These are phyloP conservation scores for Cinnamomum chago DNA, from an alignment of 164 flowering plant species.

Conservation along the genomic window DNA sequence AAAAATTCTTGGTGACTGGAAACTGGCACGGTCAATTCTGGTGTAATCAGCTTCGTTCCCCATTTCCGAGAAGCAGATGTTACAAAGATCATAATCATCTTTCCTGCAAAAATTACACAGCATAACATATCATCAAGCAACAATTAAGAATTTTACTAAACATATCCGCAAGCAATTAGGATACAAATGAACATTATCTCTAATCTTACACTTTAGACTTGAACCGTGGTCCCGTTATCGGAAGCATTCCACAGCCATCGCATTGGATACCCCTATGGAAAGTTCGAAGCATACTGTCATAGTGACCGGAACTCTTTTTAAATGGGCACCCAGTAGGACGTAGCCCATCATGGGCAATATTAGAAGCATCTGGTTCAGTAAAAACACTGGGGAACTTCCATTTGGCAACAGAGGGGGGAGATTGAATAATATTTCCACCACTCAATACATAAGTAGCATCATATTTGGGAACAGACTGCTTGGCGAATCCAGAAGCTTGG, in stretches of 20 bases:
- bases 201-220: constrained; percentile 83
- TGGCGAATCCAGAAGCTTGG: neutral
- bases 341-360: constrained; percentile 6
- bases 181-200: neutral
- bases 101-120: constrained; percentile 40
- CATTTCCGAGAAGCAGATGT: constrained; percentile 54
- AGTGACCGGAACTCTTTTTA: constrained; percentile 19
- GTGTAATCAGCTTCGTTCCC: constrained; percentile 65
- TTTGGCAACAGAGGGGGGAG: neutral
- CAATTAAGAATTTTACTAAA: neutral
- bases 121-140: neutral
- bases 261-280: constrained; percentile 78
- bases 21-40: constrained; percentile 55
- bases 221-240: constrained; percentile 83
- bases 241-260: constrained; percentile 86
- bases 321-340: constrained; percentile 8
- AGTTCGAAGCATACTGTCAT: constrained; percentile 28
- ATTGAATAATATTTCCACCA: constrained; percentile 6
- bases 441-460: neutral
- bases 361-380: constrained; percentile 10
- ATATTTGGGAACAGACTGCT: neutral
- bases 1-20: constrained; percentile 18
- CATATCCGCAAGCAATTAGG: neutral
- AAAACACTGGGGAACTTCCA: neutral
- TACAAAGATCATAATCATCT: constrained; percentile 80